Evolutionary conservation across 2,329 filamentous ascomycete species (phyloP), one percentile per base, ranked within the genome.

Genomic region (Didymella keratinophila): DNA sequence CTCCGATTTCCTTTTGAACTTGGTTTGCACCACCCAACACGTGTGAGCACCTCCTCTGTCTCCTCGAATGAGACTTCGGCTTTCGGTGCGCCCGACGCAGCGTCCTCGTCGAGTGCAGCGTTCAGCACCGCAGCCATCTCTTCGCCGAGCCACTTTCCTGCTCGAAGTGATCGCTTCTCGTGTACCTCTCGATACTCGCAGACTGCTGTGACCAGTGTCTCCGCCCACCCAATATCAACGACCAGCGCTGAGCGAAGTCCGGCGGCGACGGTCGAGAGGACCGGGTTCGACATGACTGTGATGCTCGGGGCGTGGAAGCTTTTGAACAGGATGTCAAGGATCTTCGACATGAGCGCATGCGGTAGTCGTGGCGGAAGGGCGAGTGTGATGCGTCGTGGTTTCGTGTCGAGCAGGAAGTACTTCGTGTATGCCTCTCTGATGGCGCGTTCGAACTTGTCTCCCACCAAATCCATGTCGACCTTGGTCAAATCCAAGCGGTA

Each of bases 141-240:
- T 66, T 89, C 83, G 42, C 89, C 84, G 20, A 98, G 79, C 56
- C 85, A 76, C 70, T 88, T 93, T 58, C 89, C 92, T 32, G 87
- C 93, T 64, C 95, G 84, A 14, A 91, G 82, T 37, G 86, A 94
- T 52, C 91, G 84, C 56, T 83, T 86, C 52, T 86, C 87, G 16
- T 84, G 82, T 1, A 97, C 86, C 74, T 96, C 93, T 52, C 91
- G 88, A 74, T 93, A 97, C 78, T 99, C 95, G 72, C 93, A 98
- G 7, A 98, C 84, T 6, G 89, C 90, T 0, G 92, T 96, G 21
- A 96, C 86, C 0, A 89, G 85, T 0, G 93, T 96, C 76, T 98
- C 95, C 41, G 88, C 84, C 95, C 95, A 99, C 42, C 94, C 95
- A 60, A 99, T 84, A 71, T 99, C 93, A 36, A 99, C 83, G 0